Conservation (phyloP, 352 stramenopile species). For the Pythium sukuiense region DNA sequence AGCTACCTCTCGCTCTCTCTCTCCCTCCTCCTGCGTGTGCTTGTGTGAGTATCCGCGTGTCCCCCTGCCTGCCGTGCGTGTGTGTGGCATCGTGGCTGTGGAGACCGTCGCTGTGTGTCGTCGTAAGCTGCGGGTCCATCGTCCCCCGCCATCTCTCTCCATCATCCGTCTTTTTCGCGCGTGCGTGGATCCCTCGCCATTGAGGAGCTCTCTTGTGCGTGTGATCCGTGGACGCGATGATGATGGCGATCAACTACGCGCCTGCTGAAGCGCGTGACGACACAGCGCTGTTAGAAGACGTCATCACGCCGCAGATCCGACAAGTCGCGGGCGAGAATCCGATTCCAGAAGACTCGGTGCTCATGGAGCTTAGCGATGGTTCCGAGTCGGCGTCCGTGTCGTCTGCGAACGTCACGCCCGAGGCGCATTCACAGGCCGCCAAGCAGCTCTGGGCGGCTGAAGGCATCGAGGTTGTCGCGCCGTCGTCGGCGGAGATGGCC, state of each 20-base stretch:
- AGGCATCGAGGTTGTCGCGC: slow-evolving; percentile 20
- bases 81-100: not conserved
- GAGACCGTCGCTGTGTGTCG: not conserved
- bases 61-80: not conserved
- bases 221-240: not conserved
- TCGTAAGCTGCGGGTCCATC: not conserved
- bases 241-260: slow-evolving; percentile 7
- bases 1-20: not conserved
- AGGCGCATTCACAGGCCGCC: slow-evolving; percentile 8
- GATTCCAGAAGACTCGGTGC: slow-evolving; percentile 1
- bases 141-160: not conserved
- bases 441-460: slow-evolving; percentile 32
- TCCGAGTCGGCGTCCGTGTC: slow-evolving; percentile 15
- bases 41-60: not conserved
- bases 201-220: too few species aligned
- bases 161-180: not conserved
- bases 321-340: slow-evolving; percentile 1
- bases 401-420: slow-evolving; percentile 15
- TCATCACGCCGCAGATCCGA: slow-evolving; percentile 4
- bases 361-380: slow-evolving; percentile 17
- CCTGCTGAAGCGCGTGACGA: not conserved
- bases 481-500: slow-evolving; percentile 7
- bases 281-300: slow-evolving; percentile 2
- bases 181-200: too few species aligned
- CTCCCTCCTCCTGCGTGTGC: not conserved